Base-by-base conservation (phyloP, 225 moss, liverwort and hornwort species). In the Sphagnum tenellum region DNA sequence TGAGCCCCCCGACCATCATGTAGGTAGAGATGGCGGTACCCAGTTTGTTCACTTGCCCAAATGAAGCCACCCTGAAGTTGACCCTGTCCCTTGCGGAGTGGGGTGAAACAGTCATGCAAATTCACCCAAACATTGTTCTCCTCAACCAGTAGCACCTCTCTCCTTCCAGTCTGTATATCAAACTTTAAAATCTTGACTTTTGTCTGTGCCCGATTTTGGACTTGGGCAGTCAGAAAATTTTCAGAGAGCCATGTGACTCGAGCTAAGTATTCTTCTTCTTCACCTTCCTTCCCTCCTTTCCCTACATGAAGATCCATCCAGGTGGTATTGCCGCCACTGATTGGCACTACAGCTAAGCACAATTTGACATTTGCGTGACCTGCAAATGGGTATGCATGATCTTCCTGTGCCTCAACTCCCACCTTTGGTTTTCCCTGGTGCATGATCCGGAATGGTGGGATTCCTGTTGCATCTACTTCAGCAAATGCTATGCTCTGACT, bases 281-380 rank as follows among this genome's bases (percentile, higher is more conserved):
- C 86, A 51, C 76, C 82, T 45, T 82, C 83, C 66, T 79, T 73
- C 12, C 72, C 77, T 63, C 75, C 75, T 12, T 80, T 52, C 65
- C 98, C 98, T 66, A 83, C 87, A 67, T 93, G 85, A 69, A 98
- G 73, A 72, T 93, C 87, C 89, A 98, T 88, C 98, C 98, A 98
- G 51, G 78, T 74, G 59, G 85, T 86, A 57, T 80, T 83, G 12
- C 93, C 98, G 56, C 98, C 90, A 2, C 73, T 69, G 61, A 79
- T 79, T 48, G 93, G 73, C 57, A 93, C 90, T 73, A 98, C 82
- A 50, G 93, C 93, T 53, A 98, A 79, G 65, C 98, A 81, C 51
- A 98, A 93, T 64, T 86, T 98, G 52, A 93, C 98, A 72, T 98
- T 98, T 10, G 98, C 74, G 69, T 90, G 85, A 52, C 98, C 98